Percentiles rank a stretch among this genome's conserved stretches.
Evolutionary conservation across 768 basidiomycete genomes (phyloP).

Genomic region (Chalciporus piperatus): DNA sequence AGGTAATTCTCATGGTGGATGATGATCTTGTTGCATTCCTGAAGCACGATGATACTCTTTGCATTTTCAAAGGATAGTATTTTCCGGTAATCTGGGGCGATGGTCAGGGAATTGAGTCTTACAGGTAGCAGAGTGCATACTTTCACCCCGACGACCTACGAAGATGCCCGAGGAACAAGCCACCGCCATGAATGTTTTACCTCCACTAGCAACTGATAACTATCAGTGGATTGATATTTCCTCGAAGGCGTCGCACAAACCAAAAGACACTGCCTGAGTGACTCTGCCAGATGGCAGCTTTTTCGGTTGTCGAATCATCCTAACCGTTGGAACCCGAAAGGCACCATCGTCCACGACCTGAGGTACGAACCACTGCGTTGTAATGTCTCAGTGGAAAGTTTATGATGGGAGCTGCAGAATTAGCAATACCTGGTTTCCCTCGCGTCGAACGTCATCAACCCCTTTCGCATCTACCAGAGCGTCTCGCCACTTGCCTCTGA

Average conservation of each 20-base stretch:
- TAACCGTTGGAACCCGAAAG: conserved; percentile 50
- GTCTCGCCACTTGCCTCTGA: conserved; percentile 62
- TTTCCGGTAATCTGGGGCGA: conserved; percentile 50
- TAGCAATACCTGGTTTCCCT: conserved; percentile 62
- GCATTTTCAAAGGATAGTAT: conserved; percentile 52
- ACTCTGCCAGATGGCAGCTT: conserved; percentile 54
- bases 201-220: conserved; percentile 41
- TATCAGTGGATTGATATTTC: not conserved
- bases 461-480: conserved; percentile 60
- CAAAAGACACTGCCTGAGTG: conserved; percentile 57
- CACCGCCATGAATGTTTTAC: conserved; percentile 58
- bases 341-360: conserved; percentile 56
- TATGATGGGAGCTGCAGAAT: not conserved
- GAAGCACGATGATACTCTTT: conserved; percentile 55
- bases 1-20: conserved; percentile 59
- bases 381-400: conserved; percentile 6
- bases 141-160: conserved; percentile 51
- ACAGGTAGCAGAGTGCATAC: conserved; percentile 36
- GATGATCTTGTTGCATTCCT: conserved; percentile 63
- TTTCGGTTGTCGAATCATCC: conserved; percentile 31
- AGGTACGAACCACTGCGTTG: conserved; percentile 62
- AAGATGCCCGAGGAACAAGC: conserved; percentile 72
- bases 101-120: not conserved
- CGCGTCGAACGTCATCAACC: conserved; percentile 61
- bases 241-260: conserved; percentile 38